A percentile compares a stretch with the other conserved stretches of the same genome.
Conservation (phyloP, 805 yeast genomes). For the Candida easanensis region DNA sequence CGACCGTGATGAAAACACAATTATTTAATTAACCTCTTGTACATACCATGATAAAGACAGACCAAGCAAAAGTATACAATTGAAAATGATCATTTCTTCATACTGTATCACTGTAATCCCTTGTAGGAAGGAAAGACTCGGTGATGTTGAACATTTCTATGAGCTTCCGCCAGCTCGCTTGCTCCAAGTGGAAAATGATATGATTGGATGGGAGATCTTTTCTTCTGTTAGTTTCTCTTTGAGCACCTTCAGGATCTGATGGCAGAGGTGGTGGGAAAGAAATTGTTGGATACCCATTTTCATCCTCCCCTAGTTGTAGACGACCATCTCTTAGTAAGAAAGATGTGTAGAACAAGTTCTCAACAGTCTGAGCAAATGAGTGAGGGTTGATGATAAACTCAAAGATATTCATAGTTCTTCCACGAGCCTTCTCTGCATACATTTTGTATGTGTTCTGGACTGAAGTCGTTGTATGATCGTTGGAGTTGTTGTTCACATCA, state of each 20-base stretch:
- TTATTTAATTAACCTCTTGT: no score
- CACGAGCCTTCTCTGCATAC: constrained; percentile 32
- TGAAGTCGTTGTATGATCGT: constrained; percentile 62
- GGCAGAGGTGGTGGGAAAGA: constrained; percentile 33
- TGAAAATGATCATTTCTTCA: no score
- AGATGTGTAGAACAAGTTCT: constrained; percentile 79
- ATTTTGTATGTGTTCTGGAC: constrained; percentile 52
- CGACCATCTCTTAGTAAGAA: constrained; percentile 75
- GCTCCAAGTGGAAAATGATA: constrained; percentile 69
- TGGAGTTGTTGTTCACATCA: constrained; percentile 48
- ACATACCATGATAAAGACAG: no score
- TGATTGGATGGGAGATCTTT: constrained; percentile 44
- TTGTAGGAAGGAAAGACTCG: constrained; percentile 46
- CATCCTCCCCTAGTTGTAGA: constrained; percentile 51
- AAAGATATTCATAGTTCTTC: constrained; percentile 51
- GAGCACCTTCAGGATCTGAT: constrained; percentile 23
- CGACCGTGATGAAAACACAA: constrained; percentile 6
- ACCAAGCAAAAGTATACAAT: no score
- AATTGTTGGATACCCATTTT: constrained; percentile 42
- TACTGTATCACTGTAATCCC: neutral
- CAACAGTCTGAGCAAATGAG: constrained; percentile 76
- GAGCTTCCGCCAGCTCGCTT: constrained; percentile 59
- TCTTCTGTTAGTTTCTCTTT: constrained; percentile 27
- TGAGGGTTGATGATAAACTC: constrained; percentile 69
- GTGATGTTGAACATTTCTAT: constrained; percentile 54